Base-by-base conservation (phyloP, 1,139 yeast species). In the Debaryomyces nepalensis region DNA sequence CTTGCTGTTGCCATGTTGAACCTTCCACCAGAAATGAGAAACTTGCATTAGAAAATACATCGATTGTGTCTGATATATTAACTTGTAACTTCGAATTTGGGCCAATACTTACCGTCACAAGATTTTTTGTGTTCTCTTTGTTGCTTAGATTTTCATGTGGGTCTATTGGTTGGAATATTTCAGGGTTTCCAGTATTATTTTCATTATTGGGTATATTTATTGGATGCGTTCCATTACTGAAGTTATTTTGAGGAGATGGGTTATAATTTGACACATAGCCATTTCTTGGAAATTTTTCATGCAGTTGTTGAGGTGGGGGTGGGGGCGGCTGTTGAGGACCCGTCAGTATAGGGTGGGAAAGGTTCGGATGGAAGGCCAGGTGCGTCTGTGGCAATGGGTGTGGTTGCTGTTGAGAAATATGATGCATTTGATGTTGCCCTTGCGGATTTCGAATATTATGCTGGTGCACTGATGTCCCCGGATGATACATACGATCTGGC, bases 1-100 rank as follows among this genome's bases (percentile, higher is more conserved):
- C 79, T 41, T 71, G 75, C 33, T 63, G 66, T 45, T 71, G 76
- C 65, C 75, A 64, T 31, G 52, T 50, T 1, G 64, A 60, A 2
- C 77, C 77, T 40, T 72, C 77, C 5, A 68, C 57, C 42, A 61
- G 58, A 18, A 73, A 51, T 0, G 77, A 63, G 45, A 53, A 61
- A 41, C 68, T 64, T 2, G 78, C 74, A 47, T 65, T 60, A n/a
- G 66, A 48, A 46, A 70, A 70, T 1, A 64, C 55, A 16, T 59
- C 59, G 43, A 73, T 63, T 7, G 64, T 52, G 50, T 73, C 78
- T 31, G 60, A 52, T 2, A 72, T 67, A 40, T 65, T 59, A 19
- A 73, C 59, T 40, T 61, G 64, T 21, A 73, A 58, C 2, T 60
- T 57, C 2, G 73, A 64, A 46, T 66, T 64, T 23, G 74, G 68